Percentiles rank a stretch among this genome's conserved stretches.
Conservation (phyloP, 371 early-diverging fungal species). For the Apophysomyces variabilis region DNA sequence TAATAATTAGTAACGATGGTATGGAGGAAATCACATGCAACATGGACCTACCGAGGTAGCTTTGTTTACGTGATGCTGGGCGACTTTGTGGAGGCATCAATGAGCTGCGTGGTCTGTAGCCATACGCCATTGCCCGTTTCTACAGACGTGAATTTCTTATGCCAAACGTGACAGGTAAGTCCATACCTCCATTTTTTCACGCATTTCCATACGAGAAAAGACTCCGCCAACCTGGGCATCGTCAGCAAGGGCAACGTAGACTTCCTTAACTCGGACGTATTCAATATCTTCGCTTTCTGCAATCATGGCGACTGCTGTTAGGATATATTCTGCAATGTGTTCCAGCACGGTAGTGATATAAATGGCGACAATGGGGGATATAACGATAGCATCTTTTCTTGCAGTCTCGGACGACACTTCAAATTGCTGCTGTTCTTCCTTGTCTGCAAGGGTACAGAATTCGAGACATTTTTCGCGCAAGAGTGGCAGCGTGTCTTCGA, state of each 20-base stretch:
- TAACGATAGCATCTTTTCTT: conserved; percentile 19
- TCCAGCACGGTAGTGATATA: conserved; percentile 65
- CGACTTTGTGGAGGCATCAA: conserved; percentile 14
- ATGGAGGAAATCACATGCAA: too few species aligned
- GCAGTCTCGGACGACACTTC: conserved; percentile 7
- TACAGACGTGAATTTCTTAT: conserved; percentile 3
- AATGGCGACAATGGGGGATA: conserved; percentile 62
- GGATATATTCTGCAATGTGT: conserved; percentile 63
- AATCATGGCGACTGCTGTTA: conserved; percentile 47
- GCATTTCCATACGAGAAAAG: conserved; percentile 52
- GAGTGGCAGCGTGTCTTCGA: conserved; percentile 31
- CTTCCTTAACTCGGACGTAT: conserved; percentile 60
- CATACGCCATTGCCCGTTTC: conserved; percentile 24
- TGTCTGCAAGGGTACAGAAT: conserved; percentile 56
- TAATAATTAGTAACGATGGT: too few species aligned
- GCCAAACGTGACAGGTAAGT: neutral
- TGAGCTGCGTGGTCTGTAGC: conserved; percentile 10
- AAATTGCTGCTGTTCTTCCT: conserved; percentile 21
- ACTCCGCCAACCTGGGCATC: conserved; percentile 55
- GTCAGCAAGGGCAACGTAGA: conserved; percentile 50
- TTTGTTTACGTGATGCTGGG: conserved; percentile 6
- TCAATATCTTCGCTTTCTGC: conserved; percentile 58
- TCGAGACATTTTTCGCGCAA: conserved; percentile 55
- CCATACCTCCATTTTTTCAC: conserved; percentile 41
- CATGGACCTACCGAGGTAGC: neutral